Conservation (phyloP, 352 stramenopile species). For the Thalassiosira sp. region DNA sequence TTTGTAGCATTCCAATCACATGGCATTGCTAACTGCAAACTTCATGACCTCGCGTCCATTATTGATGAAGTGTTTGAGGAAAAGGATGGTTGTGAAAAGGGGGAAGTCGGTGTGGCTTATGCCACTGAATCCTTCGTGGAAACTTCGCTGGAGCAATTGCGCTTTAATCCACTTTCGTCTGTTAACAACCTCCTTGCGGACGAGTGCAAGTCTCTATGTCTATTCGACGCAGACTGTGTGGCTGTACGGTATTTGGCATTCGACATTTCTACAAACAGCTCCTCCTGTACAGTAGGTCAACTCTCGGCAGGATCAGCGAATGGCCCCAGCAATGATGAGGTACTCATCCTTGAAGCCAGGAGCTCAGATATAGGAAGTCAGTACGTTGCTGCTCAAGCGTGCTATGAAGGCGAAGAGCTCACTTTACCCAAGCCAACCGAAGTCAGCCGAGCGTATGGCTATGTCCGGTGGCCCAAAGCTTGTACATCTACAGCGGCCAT, state of each 20-base stretch:
- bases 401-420: slow-evolving; percentile 8
- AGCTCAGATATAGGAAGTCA: slow-evolving; percentile 5
- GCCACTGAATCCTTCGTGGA: slow-evolving; percentile 4
- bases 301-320: background rate
- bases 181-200: background rate
- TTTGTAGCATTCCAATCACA: background rate
- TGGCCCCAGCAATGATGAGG: background rate
- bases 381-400: slow-evolving; percentile 6
- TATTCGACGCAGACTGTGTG: slow-evolving; percentile 14
- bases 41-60: background rate
- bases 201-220: slow-evolving; percentile 17
- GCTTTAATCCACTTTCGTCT: background rate
- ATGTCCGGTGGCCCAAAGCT: background rate
- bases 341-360: slow-evolving; percentile 7
- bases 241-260: slow-evolving; percentile 4
- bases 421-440: background rate
- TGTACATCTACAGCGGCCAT: background rate
- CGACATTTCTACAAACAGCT: slow-evolving; percentile 5
- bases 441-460: background rate
- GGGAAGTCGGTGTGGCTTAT: slow-evolving; percentile 4
- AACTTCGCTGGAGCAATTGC: background rate
- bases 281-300: background rate
- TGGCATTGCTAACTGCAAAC: slow-evolving; percentile 5
- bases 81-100: slow-evolving; percentile 5
- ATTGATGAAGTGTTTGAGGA: slow-evolving; percentile 14